These are phyloP conservation scores for Pichia sorboxylosa DNA, from an alignment of 1,139 yeast species.

Conservation along the genomic window DNA sequence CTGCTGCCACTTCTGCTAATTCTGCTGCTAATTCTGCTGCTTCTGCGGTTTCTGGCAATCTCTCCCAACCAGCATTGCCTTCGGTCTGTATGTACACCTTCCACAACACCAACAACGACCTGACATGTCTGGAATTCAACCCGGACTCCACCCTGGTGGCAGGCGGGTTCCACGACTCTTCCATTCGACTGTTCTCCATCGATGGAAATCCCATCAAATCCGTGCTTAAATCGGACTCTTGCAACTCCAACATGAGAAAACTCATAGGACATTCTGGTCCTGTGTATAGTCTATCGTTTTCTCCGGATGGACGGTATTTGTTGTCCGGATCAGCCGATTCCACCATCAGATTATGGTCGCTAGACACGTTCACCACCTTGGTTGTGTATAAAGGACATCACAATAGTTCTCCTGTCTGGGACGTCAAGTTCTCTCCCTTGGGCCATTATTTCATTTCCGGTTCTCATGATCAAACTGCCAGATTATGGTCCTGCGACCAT, in stretches of 20 bases:
- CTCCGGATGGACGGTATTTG: constrained; percentile 79
- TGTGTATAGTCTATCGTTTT: constrained; percentile 79
- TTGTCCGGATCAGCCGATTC: constrained; percentile 84
- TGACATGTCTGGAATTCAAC: constrained; percentile 76
- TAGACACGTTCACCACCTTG: constrained; percentile 79
- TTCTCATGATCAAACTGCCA: constrained; percentile 94
- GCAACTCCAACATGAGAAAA: constrained; percentile 37
- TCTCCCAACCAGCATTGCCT: constrained; percentile 69
- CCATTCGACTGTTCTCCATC: constrained; percentile 81
- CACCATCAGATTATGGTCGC: constrained; percentile 86
- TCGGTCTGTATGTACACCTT: constrained; percentile 97
- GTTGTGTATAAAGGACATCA: constrained; percentile 90
- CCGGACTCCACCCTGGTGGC: constrained; percentile 82
- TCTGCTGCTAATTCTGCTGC: constrained; percentile 1
- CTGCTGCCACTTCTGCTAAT: neutral
- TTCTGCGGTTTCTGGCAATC: constrained; percentile 1
- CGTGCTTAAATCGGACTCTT: constrained; percentile 48
- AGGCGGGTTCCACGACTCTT: constrained; percentile 89
- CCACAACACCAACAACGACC: constrained; percentile 84
- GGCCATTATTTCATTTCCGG: constrained; percentile 98
- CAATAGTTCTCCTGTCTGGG: constrained; percentile 87
- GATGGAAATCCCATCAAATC: constrained; percentile 79
- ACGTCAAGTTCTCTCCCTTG: constrained; percentile 83
- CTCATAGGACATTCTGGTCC: constrained; percentile 91
- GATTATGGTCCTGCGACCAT: constrained; percentile 97